Percentiles rank a stretch among this genome's conserved stretches.
Evolutionary conservation across 2,329 filamentous ascomycete species (phyloP).

Genomic region (Fusarium tjaetaba): DNA sequence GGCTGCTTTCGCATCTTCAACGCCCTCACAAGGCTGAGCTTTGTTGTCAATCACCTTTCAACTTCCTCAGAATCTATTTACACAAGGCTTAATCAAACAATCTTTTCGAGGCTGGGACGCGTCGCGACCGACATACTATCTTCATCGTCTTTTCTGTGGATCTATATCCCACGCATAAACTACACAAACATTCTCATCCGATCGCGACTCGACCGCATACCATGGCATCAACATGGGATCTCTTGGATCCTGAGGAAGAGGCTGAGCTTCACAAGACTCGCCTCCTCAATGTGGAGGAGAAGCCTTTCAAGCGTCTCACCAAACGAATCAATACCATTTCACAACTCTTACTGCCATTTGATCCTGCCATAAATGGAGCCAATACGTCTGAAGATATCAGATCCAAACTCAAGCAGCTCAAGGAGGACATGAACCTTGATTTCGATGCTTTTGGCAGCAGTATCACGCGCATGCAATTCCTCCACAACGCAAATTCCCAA

Average conservation of each 20-base stretch:
- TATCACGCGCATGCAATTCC: constrained; percentile 87
- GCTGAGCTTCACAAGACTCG: constrained; percentile 88
- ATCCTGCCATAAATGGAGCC: constrained; percentile 54
- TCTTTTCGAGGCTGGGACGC: not conserved
- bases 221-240: constrained; percentile 63
- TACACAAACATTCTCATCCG: not conserved
- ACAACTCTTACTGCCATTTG: constrained; percentile 58
- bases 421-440: constrained; percentile 86
- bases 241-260: constrained; percentile 80
- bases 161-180: not conserved
- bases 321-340: constrained; percentile 79
- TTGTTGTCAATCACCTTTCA: constrained; percentile 7
- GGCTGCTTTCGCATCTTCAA: constrained; percentile 2
- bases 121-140: not conserved
- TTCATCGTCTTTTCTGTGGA: not conserved
- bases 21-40: constrained; percentile 37
- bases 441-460: constrained; percentile 89
- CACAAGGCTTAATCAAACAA: not conserved
- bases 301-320: constrained; percentile 88
- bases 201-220: constrained; percentile 4
- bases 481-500: constrained; percentile 81
- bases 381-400: constrained; percentile 58
- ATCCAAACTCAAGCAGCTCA: constrained; percentile 71
- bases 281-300: constrained; percentile 89
- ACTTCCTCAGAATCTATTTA: not conserved